phyloP scores from a whole-genome alignment of 148 eudicot genomes.

The Cornus suecica region DNA sequence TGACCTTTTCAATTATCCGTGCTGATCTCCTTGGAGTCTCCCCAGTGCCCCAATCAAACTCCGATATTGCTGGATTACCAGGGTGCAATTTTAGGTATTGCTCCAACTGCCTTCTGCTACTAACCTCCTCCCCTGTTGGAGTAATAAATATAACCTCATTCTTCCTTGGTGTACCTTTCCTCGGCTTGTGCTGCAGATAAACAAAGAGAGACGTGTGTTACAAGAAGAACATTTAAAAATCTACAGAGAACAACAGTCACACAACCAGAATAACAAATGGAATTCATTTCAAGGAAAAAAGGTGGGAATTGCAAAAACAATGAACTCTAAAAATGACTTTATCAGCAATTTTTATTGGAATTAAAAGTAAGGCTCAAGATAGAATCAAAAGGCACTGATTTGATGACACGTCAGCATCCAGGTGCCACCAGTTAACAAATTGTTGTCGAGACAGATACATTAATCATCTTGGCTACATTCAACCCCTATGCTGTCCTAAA shows the following conservation, averaged over 20 bases:
- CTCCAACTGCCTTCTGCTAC: conserved; percentile 59
- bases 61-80: conserved; percentile 62
- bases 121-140: conserved; percentile 81
- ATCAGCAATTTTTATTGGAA: neutral
- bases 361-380: neutral
- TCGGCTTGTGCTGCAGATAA: conserved; percentile 51
- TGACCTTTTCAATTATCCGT: conserved; percentile 70
- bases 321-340: neutral
- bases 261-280: neutral
- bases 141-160: conserved; percentile 62
- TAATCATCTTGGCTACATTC: neutral
- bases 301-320: too few species aligned
- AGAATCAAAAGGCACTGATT: neutral
- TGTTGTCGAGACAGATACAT: neutral
- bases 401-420: neutral
- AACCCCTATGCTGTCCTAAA: neutral
- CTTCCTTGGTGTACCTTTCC: conserved; percentile 68
- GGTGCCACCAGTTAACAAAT: neutral
- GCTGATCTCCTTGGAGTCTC: conserved; percentile 88
- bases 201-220: neutral
- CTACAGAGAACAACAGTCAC: neutral
- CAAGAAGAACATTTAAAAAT: neutral
- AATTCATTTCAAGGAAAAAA: neutral
- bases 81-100: conserved; percentile 78
- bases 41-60: conserved; percentile 85